phyloP scores from a whole-genome alignment of 1,139 yeast genomes.

The Yamadazyma spencermartinsiae region DNA sequence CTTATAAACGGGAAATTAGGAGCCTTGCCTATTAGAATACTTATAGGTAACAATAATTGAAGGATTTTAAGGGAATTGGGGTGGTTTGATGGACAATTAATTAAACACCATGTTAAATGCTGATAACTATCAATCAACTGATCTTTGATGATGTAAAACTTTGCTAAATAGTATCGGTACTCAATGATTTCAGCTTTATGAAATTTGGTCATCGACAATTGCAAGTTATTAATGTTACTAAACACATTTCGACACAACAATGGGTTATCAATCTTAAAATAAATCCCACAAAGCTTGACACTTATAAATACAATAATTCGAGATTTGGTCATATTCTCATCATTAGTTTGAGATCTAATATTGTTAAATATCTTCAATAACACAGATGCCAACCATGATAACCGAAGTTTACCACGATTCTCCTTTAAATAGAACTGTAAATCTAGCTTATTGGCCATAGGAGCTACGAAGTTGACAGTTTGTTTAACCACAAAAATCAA shows the following conservation, averaged over 20 bases:
- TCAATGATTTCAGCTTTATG: slow-evolving; percentile 48
- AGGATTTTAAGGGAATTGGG: slow-evolving; percentile 42
- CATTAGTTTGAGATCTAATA: slow-evolving; percentile 53
- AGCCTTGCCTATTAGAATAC: slow-evolving; percentile 52
- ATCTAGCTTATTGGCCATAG: slow-evolving; percentile 54
- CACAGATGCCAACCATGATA: slow-evolving; percentile 56
- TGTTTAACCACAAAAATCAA: slow-evolving; percentile 46
- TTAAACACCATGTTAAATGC: slow-evolving; percentile 66
- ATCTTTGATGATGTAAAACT: slow-evolving; percentile 61
- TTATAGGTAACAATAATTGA: slow-evolving; percentile 56
- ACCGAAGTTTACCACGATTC: slow-evolving; percentile 44
- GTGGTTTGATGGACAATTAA: slow-evolving; percentile 36
- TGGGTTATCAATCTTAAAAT: slow-evolving; percentile 64
- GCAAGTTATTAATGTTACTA: slow-evolving; percentile 67
- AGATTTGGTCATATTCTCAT: slow-evolving; percentile 47
- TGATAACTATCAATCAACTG: slow-evolving; percentile 55
- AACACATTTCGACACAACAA: slow-evolving; percentile 73
- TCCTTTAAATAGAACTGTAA: slow-evolving; percentile 41
- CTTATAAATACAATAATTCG: slow-evolving; percentile 57
- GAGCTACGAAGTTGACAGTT: slow-evolving; percentile 44
- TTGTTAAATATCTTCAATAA: slow-evolving; percentile 63
- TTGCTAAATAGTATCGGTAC: slow-evolving; percentile 67
- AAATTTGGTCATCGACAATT: slow-evolving; percentile 34
- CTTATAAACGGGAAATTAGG: slow-evolving; percentile 33
- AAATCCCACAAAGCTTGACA: slow-evolving; percentile 58